These are phyloP conservation scores for Hymenoscyphus fructigenus DNA, from an alignment of 2,329 filamentous ascomycete species.

Conservation along the genomic window DNA sequence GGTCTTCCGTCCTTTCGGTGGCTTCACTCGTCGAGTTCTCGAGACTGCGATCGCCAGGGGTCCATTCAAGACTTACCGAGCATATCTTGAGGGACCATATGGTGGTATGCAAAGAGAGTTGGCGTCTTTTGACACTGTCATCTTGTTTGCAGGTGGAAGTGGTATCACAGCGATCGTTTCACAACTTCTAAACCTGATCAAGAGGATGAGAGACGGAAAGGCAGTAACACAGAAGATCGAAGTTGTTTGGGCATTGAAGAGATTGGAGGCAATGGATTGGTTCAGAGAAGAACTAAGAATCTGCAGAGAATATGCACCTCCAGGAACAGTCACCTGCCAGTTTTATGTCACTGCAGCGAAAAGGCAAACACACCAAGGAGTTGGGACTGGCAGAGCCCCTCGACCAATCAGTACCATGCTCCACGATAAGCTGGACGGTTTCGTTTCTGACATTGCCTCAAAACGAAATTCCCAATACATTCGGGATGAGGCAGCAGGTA, in stretches of 20 bases:
- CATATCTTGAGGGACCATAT: slow-evolving; percentile 91
- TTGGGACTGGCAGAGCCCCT: slow-evolving; percentile 47
- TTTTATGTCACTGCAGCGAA: slow-evolving; percentile 89
- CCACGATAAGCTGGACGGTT: slow-evolving; percentile 84
- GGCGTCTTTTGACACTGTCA: slow-evolving; percentile 88
- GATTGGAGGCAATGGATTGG: slow-evolving; percentile 94
- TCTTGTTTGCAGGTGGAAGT: slow-evolving; percentile 90
- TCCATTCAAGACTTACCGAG: slow-evolving; percentile 87
- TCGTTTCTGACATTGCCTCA: slow-evolving; percentile 81
- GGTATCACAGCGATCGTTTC: slow-evolving; percentile 93
- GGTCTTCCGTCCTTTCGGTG: slow-evolving; percentile 87
- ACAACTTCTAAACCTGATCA: slow-evolving; percentile 89
- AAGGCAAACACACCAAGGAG: slow-evolving; percentile 30
- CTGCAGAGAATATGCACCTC: slow-evolving; percentile 84
- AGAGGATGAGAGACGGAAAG: slow-evolving; percentile 92
- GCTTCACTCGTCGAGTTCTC: slow-evolving; percentile 85
- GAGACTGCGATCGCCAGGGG: slow-evolving; percentile 80
- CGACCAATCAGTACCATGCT: slow-evolving; percentile 72
- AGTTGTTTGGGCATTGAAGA: slow-evolving; percentile 91
- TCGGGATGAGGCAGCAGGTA: slow-evolving; percentile 74
- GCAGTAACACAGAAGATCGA: slow-evolving; percentile 88
- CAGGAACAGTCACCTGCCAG: slow-evolving; percentile 86
- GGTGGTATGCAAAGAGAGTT: slow-evolving; percentile 90
- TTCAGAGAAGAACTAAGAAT: slow-evolving; percentile 93
- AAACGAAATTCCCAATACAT: slow-evolving; percentile 86